Conservation (phyloP, 2,329 filamentous ascomycete species). For the Stagonosporopsis cucurbitacearum region DNA sequence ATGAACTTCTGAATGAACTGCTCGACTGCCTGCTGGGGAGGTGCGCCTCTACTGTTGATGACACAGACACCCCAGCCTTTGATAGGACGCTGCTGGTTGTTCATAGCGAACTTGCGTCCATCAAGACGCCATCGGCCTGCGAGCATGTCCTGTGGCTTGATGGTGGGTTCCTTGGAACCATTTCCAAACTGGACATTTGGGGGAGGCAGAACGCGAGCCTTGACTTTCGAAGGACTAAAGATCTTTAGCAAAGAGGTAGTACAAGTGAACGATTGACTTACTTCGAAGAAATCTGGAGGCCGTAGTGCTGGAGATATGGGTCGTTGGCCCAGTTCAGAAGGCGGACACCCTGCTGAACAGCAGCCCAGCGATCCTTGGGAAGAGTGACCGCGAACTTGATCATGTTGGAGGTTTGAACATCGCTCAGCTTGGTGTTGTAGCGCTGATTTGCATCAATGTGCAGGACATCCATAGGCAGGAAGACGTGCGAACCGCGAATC, state of each 20-base stretch:
- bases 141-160: constrained; percentile 52
- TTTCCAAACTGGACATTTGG: constrained; percentile 73
- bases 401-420: constrained; percentile 78
- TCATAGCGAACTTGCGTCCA: constrained; percentile 74
- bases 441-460: constrained; percentile 62
- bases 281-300: constrained; percentile 68
- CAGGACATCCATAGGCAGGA: constrained; percentile 65
- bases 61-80: constrained; percentile 77
- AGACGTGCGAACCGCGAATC: constrained; percentile 48
- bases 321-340: constrained; percentile 74
- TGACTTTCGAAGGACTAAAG: constrained; percentile 62
- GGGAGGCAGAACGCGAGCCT: constrained; percentile 73
- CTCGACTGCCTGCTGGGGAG: constrained; percentile 54
- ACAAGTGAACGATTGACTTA: background rate
- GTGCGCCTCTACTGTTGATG: constrained; percentile 58
- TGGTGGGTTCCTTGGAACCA: constrained; percentile 31
- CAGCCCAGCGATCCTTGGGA: constrained; percentile 69
- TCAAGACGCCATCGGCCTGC: constrained; percentile 87
- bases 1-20: constrained; percentile 68
- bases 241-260: background rate
- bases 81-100: constrained; percentile 66
- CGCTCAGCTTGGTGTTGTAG: constrained; percentile 64
- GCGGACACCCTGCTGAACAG: constrained; percentile 72
- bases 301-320: constrained; percentile 73
- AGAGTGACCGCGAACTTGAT: constrained; percentile 90